These are phyloP conservation scores for Bromus sterilis DNA, from an alignment of 176 grass and related monocot species.

Conservation along the genomic window DNA sequence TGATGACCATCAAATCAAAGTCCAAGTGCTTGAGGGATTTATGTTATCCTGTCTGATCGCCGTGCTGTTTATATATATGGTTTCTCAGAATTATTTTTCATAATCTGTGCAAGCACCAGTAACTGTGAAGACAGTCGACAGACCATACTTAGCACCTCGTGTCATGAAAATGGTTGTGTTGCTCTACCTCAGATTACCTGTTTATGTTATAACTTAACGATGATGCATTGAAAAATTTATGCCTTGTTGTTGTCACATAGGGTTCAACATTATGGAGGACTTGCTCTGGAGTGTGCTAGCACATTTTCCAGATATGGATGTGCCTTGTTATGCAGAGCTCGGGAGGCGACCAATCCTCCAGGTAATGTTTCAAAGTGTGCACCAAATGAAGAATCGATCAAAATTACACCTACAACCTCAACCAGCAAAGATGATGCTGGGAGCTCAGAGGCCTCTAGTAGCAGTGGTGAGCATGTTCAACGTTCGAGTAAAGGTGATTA, in stretches of 20 bases:
- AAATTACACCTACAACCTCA: too few species aligned
- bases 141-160: neutral
- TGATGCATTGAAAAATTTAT: neutral
- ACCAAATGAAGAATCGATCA: neutral
- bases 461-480: conserved; percentile 25
- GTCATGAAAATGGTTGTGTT: neutral
- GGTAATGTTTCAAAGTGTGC: neutral
- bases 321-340: neutral
- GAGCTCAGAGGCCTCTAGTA: conserved; percentile 44
- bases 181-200: neutral
- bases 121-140: neutral
- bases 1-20: neutral
- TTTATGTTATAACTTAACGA: neutral
- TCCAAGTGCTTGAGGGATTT: neutral
- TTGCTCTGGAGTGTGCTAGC: neutral
- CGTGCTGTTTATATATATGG: neutral
- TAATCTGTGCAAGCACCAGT: neutral
- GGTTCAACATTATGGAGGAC: neutral
- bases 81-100: neutral
- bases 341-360: neutral
- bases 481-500: conserved; percentile 10
- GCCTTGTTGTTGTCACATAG: neutral
- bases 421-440: conserved; percentile 26
- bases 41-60: neutral
- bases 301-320: neutral